These are phyloP conservation scores for Naganishia onofrii DNA, from an alignment of 768 basidiomycete genomes.

Conservation along the genomic window DNA sequence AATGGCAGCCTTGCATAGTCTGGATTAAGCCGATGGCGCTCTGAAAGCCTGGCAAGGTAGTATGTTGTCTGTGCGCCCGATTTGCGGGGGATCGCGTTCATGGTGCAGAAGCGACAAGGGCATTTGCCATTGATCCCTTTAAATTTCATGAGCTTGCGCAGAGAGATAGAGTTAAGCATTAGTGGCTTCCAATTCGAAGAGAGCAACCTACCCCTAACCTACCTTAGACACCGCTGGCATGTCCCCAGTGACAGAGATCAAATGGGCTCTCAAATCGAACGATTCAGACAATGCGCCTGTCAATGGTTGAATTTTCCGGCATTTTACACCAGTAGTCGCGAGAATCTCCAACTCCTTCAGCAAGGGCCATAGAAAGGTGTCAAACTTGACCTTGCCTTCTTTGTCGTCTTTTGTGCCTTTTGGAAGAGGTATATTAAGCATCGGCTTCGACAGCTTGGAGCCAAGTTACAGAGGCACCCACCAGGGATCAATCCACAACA, in stretches of 20 bases:
- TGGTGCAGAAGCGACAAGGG: constrained; percentile 10
- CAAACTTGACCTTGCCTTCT: constrained; percentile 8
- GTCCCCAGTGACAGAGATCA: constrained; percentile 1
- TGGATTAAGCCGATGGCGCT: neutral
- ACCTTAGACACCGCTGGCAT: constrained; percentile 11
- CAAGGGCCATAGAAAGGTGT: neutral
- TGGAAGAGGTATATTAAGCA: neutral
- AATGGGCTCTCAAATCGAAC: neutral
- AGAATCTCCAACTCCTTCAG: neutral
- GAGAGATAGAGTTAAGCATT: neutral
- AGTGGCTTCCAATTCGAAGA: neutral
- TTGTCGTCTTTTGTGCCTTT: neutral
- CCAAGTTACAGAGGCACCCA: neutral
- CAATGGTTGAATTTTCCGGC: neutral
- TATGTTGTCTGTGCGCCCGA: neutral
- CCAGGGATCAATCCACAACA: constrained; percentile 5
- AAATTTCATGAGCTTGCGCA: neutral
- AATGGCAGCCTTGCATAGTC: neutral
- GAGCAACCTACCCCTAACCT: no score
- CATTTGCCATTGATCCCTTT: constrained; percentile 5
- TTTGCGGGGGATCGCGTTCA: neutral
- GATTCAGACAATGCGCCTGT: neutral
- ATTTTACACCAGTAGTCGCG: neutral
- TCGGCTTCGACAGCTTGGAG: neutral
- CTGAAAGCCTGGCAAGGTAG: neutral